Evolutionary conservation across 2,329 filamentous ascomycete species (phyloP), one percentile per base, ranked within the genome.

Genomic region (Colletotrichum euphorbiae): DNA sequence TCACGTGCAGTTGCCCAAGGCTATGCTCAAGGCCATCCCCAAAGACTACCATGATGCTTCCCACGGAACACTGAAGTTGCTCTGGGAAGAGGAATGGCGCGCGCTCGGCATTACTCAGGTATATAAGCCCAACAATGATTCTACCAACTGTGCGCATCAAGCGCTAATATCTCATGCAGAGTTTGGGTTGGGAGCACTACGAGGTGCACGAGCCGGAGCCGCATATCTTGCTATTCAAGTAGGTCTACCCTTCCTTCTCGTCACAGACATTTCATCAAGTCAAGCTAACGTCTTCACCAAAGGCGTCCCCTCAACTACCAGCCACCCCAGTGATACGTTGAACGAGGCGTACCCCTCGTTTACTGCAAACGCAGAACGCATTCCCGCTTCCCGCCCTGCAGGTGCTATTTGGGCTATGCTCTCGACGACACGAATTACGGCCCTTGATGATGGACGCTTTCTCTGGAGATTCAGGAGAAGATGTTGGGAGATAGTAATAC

Each of bases 1-100:
- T 72, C 96, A 99, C 80, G 96, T 99, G 67, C 94, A 98, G 80
- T 89, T 99, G 33, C 96, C 96, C 48, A 99, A 99, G 83, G 91
- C 93, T 74, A 99, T 99, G 96, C 90, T 99, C 72, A 98, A 98
- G 82, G 92, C 89, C 45, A 98, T 99, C 73, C 96, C 96, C 19
- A 91, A 94, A 78, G 95, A 98, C 71, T 97, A 97, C 81, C 95
- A 97, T 77, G 94, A 98, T 80, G 87, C 90, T 57, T 84, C 89
- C 59, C 93, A 97, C 81, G 96, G 96, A 70, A 98, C 95, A 6
- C 83, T 99, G 80, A 99, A 98, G 84, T 84, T 99, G 73, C 83
- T 99, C 70, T 98, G 95, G 94, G 96, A 99, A 80, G 95, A 98
- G 73, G 96, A 99, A 83, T 99, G 96, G 96, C 90, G 96, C 81